Evolutionary conservation across 75 land plant genomes (phyloP).

Genomic region (Ceratopteris richardii): DNA sequence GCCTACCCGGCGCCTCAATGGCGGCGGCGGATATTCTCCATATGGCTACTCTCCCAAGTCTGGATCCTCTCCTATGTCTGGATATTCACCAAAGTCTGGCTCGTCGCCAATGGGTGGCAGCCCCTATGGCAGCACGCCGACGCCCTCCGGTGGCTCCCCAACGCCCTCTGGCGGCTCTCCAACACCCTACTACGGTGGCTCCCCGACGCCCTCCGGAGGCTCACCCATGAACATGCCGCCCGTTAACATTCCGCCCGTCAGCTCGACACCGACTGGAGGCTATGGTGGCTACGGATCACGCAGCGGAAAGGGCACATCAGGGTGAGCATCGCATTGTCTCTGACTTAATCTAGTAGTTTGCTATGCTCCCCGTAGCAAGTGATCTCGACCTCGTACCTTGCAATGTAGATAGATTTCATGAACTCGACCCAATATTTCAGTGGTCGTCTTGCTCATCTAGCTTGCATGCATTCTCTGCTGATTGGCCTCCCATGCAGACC

Average conservation of each 20-base stretch:
- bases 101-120: not conserved
- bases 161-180: slow-evolving; percentile 23
- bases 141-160: slow-evolving; percentile 11
- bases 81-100: not conserved
- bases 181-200: not conserved
- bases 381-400: too few species aligned
- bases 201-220: not conserved
- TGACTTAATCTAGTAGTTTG: too few species aligned
- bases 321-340: not conserved
- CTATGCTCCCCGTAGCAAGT: too few species aligned
- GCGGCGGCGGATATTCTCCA: too few species aligned
- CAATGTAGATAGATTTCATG: too few species aligned
- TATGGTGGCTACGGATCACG: slow-evolving; percentile 18
- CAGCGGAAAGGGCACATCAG: slow-evolving; percentile 11
- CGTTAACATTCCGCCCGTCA: not conserved
- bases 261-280: not conserved
- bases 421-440: not conserved
- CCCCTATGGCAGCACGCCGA: not conserved
- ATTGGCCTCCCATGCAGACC: too few species aligned
- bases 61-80: too few species aligned
- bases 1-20: too few species aligned
- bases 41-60: too few species aligned
- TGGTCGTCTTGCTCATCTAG: not conserved
- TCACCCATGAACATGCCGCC: not conserved
- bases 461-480: too few species aligned